A percentile compares a stretch with the other conserved stretches of the same genome.
Evolutionary conservation across 495 filamentous ascomycete genomes (phyloP).

Genomic region (Sporormia fimetaria): DNA sequence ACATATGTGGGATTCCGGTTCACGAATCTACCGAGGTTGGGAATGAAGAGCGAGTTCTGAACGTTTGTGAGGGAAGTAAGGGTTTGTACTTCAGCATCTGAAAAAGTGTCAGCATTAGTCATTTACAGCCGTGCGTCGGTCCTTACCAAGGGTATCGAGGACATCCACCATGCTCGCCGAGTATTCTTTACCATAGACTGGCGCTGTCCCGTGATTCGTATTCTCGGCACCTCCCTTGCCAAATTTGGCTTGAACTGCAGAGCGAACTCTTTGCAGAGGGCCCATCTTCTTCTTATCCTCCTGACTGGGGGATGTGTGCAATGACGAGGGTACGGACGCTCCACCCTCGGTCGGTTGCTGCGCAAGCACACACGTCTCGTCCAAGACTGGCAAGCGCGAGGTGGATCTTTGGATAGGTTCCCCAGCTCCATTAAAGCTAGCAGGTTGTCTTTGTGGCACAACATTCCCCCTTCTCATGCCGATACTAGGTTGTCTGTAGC

Average conservation of each 20-base stretch:
- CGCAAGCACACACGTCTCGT: conserved; percentile 12
- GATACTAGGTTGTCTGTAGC: conserved; percentile 16
- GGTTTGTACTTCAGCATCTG: conserved; percentile 65
- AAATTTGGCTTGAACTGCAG: conserved; percentile 1
- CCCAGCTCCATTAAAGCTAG: not conserved
- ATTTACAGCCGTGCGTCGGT: not conserved
- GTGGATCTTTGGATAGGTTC: not conserved
- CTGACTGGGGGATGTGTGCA: not conserved
- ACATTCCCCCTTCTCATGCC: conserved; percentile 18
- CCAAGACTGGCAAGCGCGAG: conserved; percentile 10
- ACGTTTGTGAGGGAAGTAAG: conserved; percentile 68
- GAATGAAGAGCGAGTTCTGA: conserved; percentile 67
- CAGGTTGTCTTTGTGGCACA: conserved; percentile 4
- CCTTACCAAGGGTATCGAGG: conserved; percentile 40
- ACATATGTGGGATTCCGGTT: conserved; percentile 66
- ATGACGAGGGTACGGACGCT: not conserved
- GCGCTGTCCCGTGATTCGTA: too few species aligned
- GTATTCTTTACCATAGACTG: too few species aligned
- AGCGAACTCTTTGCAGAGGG: conserved; percentile 16
- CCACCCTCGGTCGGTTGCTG: too few species aligned
- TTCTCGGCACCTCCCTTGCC: too few species aligned
- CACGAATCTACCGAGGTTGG: conserved; percentile 43
- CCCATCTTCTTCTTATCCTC: conserved; percentile 1
- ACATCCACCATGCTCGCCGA: conserved; percentile 51
- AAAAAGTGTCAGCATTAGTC: conserved; percentile 1